phyloP scores from a whole-genome alignment of 371 early-diverging fungal species.

The Gilbertella persicaria region DNA sequence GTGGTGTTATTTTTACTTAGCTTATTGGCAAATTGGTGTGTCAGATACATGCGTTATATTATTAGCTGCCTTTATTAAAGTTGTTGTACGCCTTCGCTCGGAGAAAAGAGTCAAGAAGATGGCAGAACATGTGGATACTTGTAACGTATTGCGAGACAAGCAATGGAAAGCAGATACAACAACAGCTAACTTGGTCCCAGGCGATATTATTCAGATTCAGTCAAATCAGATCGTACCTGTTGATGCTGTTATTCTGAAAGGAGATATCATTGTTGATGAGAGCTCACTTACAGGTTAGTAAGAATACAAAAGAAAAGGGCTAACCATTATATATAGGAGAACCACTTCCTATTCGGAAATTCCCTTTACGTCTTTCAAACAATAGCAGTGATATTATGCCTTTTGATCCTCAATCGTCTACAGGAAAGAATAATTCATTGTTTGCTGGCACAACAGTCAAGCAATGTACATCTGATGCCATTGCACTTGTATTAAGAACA shows the following conservation, averaged over 20 bases:
- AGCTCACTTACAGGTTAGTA: slow-evolving; percentile 55
- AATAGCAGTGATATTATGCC: neutral
- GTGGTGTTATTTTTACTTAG: slow-evolving; percentile 68
- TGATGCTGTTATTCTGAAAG: slow-evolving; percentile 64
- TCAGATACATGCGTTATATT: slow-evolving; percentile 68
- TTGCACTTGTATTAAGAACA: slow-evolving; percentile 65
- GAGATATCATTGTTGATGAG: slow-evolving; percentile 71
- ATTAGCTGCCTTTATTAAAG: slow-evolving; percentile 67
- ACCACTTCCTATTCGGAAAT: slow-evolving; percentile 55
- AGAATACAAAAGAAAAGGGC: neutral
- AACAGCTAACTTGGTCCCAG: slow-evolving; percentile 63
- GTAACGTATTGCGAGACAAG: slow-evolving; percentile 52
- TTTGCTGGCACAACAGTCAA: slow-evolving; percentile 46
- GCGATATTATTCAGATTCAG: slow-evolving; percentile 60
- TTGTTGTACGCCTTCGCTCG: slow-evolving; percentile 54
- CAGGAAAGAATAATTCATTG: slow-evolving; percentile 32
- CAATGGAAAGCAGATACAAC: slow-evolving; percentile 42
- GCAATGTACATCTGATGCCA: slow-evolving; percentile 25
- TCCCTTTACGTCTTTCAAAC: slow-evolving; percentile 29
- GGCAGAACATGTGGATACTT: slow-evolving; percentile 54
- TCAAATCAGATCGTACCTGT: slow-evolving; percentile 52
- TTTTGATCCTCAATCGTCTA: slow-evolving; percentile 20
- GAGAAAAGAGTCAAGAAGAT: slow-evolving; percentile 61
- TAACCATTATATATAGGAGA: slow-evolving; percentile 29
- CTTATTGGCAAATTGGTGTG: slow-evolving; percentile 71